Evolutionary conservation across 2,329 filamentous ascomycete genomes (phyloP).

Genomic region (Exophiala aquamarina): DNA sequence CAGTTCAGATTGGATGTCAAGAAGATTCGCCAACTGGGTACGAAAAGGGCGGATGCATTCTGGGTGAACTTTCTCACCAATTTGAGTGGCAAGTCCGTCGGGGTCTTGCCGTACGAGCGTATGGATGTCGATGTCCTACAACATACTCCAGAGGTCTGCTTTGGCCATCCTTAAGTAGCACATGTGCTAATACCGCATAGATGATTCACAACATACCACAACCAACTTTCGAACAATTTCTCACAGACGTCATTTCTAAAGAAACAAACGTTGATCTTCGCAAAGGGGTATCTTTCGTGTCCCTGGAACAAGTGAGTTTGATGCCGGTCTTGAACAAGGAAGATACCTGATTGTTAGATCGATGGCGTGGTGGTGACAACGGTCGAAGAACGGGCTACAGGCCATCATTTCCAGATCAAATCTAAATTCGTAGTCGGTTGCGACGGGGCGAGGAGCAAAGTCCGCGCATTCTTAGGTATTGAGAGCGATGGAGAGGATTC

Average conservation of each 20-base stretch:
- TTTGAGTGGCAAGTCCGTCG: constrained; percentile 37
- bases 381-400: constrained; percentile 17
- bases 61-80: constrained; percentile 45
- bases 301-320: constrained; percentile 34
- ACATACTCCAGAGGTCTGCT: constrained; percentile 35
- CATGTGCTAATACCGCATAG: constrained; percentile 1
- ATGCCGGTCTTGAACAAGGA: neutral
- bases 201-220: constrained; percentile 23
- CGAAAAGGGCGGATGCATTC: constrained; percentile 35
- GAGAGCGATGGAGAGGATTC: constrained; percentile 45
- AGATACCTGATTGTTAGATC: constrained; percentile 29
- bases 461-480: constrained; percentile 27
- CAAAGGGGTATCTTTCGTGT: constrained; percentile 33
- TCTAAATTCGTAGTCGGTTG: constrained; percentile 18
- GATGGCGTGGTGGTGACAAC: constrained; percentile 25
- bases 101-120: constrained; percentile 34
- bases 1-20: constrained; percentile 32
- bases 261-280: constrained; percentile 15
- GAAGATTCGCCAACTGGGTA: constrained; percentile 29
- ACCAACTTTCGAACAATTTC: constrained; percentile 16
- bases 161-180: neutral
- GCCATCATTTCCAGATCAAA: constrained; percentile 10
- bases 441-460: constrained; percentile 19
- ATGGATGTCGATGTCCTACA: constrained; percentile 34
- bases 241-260: constrained; percentile 13